phyloP scores from a whole-genome alignment of 306 rosid species.

The Trifolium pratense region DNA sequence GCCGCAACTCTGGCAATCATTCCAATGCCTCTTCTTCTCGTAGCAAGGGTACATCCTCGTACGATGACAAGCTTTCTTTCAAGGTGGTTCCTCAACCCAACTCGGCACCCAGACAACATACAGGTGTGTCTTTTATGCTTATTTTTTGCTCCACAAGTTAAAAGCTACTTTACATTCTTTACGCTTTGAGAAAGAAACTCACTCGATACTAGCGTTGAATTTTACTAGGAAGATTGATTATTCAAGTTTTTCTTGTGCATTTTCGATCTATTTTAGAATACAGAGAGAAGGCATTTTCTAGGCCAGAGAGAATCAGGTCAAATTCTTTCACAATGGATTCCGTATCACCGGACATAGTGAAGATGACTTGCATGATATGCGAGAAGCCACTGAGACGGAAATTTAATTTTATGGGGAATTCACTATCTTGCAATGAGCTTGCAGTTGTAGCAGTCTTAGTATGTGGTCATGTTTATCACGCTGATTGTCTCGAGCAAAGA shows the following conservation, averaged over 20 bases:
- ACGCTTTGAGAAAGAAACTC: not conserved
- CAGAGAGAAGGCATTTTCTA: conserved; percentile 53
- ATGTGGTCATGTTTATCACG: conserved; percentile 90
- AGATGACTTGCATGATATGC: conserved; percentile 72
- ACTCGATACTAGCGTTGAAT: not conserved
- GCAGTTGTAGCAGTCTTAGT: conserved; percentile 79
- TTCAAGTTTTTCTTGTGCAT: not conserved
- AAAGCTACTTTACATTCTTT: not conserved
- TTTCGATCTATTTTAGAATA: conserved; percentile 47
- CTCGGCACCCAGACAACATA: conserved; percentile 50
- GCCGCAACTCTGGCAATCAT: conserved; percentile 69
- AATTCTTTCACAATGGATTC: conserved; percentile 52
- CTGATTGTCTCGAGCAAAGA: conserved; percentile 82
- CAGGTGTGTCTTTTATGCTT: conserved; percentile 51
- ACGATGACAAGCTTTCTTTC: conserved; percentile 62
- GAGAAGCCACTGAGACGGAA: conserved; percentile 67
- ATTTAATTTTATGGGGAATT: conserved; percentile 54
- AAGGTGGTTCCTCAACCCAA: conserved; percentile 66
- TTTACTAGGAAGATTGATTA: not conserved
- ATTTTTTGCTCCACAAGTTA: not conserved
- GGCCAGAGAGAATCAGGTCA: conserved; percentile 79
- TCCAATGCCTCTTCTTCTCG: conserved; percentile 68
- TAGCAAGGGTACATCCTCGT: conserved; percentile 58
- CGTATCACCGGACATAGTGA: conserved; percentile 51
- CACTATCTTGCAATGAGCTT: conserved; percentile 59